These are phyloP conservation scores for Skeletonema tropicum DNA, from an alignment of 108 stramenopile genomes.

Conservation along the genomic window DNA sequence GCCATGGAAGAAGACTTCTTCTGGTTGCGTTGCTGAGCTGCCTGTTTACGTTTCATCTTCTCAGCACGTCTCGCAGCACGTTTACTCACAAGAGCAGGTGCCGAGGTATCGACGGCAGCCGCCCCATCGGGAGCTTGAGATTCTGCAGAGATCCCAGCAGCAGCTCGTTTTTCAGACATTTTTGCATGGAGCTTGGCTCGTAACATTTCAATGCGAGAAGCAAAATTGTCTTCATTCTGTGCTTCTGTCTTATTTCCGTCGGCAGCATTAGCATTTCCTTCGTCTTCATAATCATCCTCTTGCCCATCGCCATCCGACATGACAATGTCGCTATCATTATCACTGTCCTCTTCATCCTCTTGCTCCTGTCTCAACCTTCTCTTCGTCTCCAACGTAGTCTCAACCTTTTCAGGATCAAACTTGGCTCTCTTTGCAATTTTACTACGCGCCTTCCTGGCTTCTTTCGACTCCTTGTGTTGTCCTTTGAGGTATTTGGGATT, in stretches of 20 bases:
- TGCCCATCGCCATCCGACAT: slow-evolving; percentile 24
- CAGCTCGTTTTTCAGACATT: slow-evolving; percentile 66
- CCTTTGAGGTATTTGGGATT: slow-evolving; percentile 76
- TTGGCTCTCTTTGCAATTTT: slow-evolving; percentile 80
- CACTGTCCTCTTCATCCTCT: slow-evolving; percentile 27
- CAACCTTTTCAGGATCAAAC: slow-evolving; percentile 70
- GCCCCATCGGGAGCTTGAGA: slow-evolving; percentile 5
- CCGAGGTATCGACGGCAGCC: slow-evolving; percentile 34
- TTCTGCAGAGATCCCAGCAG: slow-evolving; percentile 7
- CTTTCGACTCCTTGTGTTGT: slow-evolving; percentile 76
- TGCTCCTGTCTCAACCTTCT: slow-evolving; percentile 55
- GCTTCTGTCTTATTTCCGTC: slow-evolving; percentile 18
- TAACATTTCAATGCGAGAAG: slow-evolving; percentile 81
- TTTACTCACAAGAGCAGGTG: slow-evolving; percentile 67
- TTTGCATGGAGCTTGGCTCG: slow-evolving; percentile 84
- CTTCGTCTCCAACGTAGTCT: slow-evolving; percentile 77
- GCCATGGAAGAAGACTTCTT: slow-evolving; percentile 37
- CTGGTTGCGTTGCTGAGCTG: slow-evolving; percentile 61
- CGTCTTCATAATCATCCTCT: slow-evolving; percentile 16
- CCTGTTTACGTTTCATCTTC: slow-evolving; percentile 75
- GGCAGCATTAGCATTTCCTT: background rate
- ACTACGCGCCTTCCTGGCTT: slow-evolving; percentile 61
- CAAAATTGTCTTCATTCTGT: slow-evolving; percentile 25
- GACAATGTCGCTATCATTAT: slow-evolving; percentile 23
- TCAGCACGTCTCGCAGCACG: slow-evolving; percentile 86